Conservation (phyloP, 495 filamentous ascomycete genomes). For the Penicillium bovifimosum region DNA sequence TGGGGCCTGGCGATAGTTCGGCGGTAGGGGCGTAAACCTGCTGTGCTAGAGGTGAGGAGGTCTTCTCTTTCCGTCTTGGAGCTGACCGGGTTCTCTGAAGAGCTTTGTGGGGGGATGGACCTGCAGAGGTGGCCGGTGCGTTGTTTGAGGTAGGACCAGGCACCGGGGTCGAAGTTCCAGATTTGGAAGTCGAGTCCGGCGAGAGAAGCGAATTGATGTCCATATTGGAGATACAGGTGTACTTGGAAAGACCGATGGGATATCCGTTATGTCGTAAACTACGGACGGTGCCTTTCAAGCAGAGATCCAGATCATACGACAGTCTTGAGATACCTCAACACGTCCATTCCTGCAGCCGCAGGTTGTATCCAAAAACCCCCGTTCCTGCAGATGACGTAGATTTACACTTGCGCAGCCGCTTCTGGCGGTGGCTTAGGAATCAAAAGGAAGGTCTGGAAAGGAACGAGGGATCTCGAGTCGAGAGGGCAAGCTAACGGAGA, state of each 20-base stretch:
- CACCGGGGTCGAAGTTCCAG: conserved; percentile 39
- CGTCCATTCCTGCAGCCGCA: conserved; percentile 41
- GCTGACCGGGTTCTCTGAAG: conserved; percentile 33
- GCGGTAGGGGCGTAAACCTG: conserved; percentile 34
- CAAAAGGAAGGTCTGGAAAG: background rate
- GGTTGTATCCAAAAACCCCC: conserved; percentile 17
- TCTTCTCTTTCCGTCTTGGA: conserved; percentile 30
- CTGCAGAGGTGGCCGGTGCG: conserved; percentile 24
- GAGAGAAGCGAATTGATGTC: conserved; percentile 71
- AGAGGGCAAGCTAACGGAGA: background rate
- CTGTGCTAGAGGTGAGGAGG: conserved; percentile 41
- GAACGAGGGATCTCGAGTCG: background rate
- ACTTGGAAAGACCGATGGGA: background rate
- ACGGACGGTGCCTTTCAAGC: conserved; percentile 23
- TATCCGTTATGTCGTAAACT: conserved; percentile 5
- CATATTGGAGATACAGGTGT: conserved; percentile 40
- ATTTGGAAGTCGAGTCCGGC: conserved; percentile 54
- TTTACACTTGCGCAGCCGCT: conserved; percentile 3
- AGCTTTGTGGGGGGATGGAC: conserved; percentile 31
- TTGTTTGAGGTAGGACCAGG: conserved; percentile 27
- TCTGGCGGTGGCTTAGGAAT: background rate
- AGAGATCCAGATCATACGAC: conserved; percentile 31
- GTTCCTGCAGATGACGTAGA: conserved; percentile 5
- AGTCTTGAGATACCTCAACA: conserved; percentile 32
- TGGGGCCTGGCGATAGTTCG: conserved; percentile 30